These are phyloP conservation scores for Taphrina communis DNA, from an alignment of 1,139 yeast genomes.

Conservation along the genomic window DNA sequence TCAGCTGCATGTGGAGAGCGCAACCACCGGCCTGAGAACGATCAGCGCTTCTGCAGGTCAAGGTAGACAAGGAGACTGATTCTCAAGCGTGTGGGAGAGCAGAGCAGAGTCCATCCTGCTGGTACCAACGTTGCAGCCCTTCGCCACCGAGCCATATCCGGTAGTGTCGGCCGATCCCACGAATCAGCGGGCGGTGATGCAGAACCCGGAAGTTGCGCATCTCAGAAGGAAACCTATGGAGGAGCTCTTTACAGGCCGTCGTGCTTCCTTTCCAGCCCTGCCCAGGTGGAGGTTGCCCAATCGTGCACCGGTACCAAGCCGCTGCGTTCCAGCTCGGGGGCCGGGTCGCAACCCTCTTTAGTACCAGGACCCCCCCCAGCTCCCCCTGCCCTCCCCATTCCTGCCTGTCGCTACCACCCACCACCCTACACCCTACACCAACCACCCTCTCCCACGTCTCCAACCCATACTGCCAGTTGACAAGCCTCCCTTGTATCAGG, in stretches of 20 bases:
- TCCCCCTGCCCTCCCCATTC: background rate
- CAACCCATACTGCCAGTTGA: background rate
- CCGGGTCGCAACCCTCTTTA: background rate
- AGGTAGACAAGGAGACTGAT: no score
- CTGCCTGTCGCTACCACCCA: slow-evolving; percentile 4
- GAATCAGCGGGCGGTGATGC: background rate
- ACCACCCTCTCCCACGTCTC: background rate
- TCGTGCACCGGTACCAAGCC: background rate
- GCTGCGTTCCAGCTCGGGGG: slow-evolving; percentile 12
- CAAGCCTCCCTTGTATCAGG: background rate
- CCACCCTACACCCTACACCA: background rate
- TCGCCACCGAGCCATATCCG: background rate
- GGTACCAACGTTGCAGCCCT: no score
- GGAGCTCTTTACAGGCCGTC: background rate
- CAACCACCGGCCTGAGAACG: background rate
- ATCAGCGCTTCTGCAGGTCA: background rate
- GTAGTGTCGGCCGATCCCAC: background rate
- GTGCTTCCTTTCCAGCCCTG: background rate
- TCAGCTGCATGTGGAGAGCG: slow-evolving; percentile 5
- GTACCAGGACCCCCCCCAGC: background rate
- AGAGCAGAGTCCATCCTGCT: no score
- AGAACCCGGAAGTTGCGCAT: background rate
- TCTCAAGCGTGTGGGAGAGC: no score
- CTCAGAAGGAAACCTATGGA: background rate
- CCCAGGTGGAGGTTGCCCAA: background rate